Conservation (phyloP, 495 filamentous ascomycete species). For the Parathielavia appendiculata region DNA sequence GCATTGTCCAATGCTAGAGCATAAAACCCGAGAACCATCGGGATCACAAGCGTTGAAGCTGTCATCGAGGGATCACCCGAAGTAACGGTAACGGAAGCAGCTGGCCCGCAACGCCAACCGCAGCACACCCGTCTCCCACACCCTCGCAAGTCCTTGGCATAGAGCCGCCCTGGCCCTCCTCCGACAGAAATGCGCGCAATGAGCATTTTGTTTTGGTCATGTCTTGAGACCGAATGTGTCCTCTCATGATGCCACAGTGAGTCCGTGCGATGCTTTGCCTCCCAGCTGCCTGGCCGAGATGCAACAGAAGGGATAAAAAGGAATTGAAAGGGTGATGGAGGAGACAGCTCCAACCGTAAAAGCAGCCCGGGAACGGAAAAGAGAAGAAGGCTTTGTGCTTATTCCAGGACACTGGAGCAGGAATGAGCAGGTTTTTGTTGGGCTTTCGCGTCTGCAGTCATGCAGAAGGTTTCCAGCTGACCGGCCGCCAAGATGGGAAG, state of each 20-base stretch:
- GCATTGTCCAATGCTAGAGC: not conserved
- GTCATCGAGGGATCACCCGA: not conserved
- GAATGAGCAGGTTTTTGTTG: constrained; percentile 13
- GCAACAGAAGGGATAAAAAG: not conserved
- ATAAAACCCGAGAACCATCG: not conserved
- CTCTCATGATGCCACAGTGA: not conserved
- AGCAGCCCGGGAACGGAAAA: too few relatives aligned
- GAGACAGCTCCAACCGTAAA: not conserved
- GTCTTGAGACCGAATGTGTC: not conserved
- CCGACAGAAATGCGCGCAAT: not conserved
- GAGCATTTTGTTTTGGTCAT: not conserved
- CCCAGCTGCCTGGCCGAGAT: not conserved
- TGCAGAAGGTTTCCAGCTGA: not conserved
- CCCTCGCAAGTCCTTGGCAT: too few relatives aligned
- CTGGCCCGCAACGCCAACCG: not conserved
- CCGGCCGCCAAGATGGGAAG: constrained; percentile 1
- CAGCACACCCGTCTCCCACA: not conserved
- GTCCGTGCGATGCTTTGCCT: not conserved
- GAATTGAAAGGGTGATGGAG: not conserved
- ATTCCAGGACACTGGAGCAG: constrained; percentile 4
- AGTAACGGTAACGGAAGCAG: constrained; percentile 5
- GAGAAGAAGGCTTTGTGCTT: too few relatives aligned
- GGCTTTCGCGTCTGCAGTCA: not conserved
- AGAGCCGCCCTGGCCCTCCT: not conserved
- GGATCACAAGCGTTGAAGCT: not conserved